Percentiles rank a stretch among this genome's conserved stretches.
Evolutionary conservation across 2,329 filamentous ascomycete genomes (phyloP).

Genomic region (Raffaelea ambrosiae): DNA sequence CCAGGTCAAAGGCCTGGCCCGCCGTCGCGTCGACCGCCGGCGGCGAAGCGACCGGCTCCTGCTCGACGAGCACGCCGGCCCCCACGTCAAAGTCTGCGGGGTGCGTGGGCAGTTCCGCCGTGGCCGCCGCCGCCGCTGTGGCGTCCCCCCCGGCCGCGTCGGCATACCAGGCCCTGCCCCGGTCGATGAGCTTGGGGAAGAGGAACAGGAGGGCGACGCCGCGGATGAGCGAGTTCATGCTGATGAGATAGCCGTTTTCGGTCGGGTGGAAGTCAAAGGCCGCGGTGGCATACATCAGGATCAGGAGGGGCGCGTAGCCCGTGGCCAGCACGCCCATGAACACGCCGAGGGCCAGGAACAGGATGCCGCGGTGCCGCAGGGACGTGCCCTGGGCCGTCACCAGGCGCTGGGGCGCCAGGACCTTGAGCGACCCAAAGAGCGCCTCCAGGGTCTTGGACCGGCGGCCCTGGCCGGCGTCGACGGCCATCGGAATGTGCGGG

Average conservation of each 20-base stretch:
- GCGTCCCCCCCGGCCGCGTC: neutral
- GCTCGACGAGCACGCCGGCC: no score
- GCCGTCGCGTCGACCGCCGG: constrained; percentile 33
- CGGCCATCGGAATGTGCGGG: constrained; percentile 41
- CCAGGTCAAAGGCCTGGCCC: constrained; percentile 52
- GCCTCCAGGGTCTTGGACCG: constrained; percentile 31
- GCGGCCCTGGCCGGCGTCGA: constrained; percentile 19
- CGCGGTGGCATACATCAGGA: constrained; percentile 49
- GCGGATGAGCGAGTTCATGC: constrained; percentile 44
- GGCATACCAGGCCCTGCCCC: constrained; percentile 15
- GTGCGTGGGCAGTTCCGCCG: constrained; percentile 2
- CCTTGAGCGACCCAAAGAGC: constrained; percentile 54
- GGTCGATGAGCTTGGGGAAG: constrained; percentile 40
- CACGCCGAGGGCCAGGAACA: constrained; percentile 55
- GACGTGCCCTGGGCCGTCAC: constrained; percentile 34
- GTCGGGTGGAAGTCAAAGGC: constrained; percentile 42
- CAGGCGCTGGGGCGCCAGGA: constrained; percentile 52
- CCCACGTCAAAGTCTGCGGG: no score
- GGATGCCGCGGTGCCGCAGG: constrained; percentile 47
- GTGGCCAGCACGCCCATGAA: constrained; percentile 61
- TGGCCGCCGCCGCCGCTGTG: neutral
- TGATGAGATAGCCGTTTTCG: constrained; percentile 48
- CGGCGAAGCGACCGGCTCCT: no score
- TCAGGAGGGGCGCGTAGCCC: constrained; percentile 53
- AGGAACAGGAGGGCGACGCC: constrained; percentile 44